Evolutionary conservation across 169 alveolate species (phyloP), one percentile per base, ranked within the genome.

Genomic region (Eimeria acervulina): DNA sequence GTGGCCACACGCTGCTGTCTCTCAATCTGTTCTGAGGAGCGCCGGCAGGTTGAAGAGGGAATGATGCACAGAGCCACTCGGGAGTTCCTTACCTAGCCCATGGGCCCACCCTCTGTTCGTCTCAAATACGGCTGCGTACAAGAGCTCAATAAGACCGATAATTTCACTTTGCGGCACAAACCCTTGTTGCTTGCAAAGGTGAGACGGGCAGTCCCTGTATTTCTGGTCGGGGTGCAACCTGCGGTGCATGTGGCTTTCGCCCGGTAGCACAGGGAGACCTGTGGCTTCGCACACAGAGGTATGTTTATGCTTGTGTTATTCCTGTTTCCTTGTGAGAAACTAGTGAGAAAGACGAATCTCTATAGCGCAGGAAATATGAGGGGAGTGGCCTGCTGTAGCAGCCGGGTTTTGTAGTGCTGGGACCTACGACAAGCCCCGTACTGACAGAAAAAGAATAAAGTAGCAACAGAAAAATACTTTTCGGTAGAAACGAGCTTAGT

Each of bases 171-270:
- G 6, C 55, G 10, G 15, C 5, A 42, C 85, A 36, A 23, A 38
- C 31, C 28, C 51, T 7, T 19, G 51, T 19, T 42, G 51, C 33
- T 38, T 74, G 33, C 85, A 74, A 40, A 15, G 21, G 59, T 23
- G 85, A 81, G 68, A 81, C 68, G 19, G 90, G 47, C 72, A n/a
- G 68, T 51, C 68, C 90, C 61, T 51, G 12, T 26, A 72, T 51
- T 81, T 5, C 61, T 51, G 51, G 72, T 72, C 28, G 90, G 68
- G 68, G 90, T 81, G 90, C 90, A 42, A 72, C 42, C 90, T 51
- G 61, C 36, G 59, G 76, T 84, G 93, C 93, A 84, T 84, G 93
- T 80, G 93, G 93, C 74, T 10, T 10, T 68, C 93, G 40, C 31
- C 93, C 31, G 59, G 93, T 6, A 55, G 80, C 59, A 36, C 93